A percentile compares a stretch with the other conserved stretches of the same genome.
Evolutionary conservation across 768 basidiomycete species (phyloP).

Genomic region (Tylopilus plumbeoviolaceoides): DNA sequence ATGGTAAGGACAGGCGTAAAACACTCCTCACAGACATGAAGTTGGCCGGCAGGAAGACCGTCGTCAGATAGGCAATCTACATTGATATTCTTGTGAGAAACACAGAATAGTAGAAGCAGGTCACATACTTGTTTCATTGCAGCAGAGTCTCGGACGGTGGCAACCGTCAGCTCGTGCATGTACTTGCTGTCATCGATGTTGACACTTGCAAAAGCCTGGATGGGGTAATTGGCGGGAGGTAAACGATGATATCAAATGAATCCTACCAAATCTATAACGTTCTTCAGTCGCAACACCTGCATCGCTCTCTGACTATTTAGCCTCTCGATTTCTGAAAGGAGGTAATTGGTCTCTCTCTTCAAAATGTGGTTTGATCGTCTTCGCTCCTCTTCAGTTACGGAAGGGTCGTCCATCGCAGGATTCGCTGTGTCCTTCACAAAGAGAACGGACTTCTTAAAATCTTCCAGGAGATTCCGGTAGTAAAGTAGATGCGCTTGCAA

Average conservation of each 20-base stretch:
- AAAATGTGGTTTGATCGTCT: conserved; percentile 32
- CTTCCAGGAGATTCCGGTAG: conserved; percentile 48
- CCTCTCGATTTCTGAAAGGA: conserved; percentile 48
- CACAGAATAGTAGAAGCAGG: not conserved
- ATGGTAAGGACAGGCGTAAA: not conserved
- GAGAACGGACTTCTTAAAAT: conserved; percentile 48
- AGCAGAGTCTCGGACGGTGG: conserved; percentile 40
- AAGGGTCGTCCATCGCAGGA: conserved; percentile 38
- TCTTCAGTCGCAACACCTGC: conserved; percentile 29
- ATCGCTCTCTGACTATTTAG: conserved; percentile 35
- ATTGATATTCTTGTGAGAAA: not conserved
- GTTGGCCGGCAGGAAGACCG: conserved; percentile 57
- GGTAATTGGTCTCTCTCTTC: conserved; percentile 43
- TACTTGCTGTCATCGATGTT: conserved; percentile 53
- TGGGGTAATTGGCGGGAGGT: not conserved
- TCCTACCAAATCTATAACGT: conserved; percentile 33
- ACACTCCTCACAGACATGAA: conserved; percentile 33
- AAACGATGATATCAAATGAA: not conserved
- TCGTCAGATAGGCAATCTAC: conserved; percentile 47
- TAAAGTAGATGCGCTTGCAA: conserved; percentile 57
- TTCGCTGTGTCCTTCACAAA: conserved; percentile 49
- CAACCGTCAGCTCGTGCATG: conserved; percentile 48
- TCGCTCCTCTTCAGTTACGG: conserved; percentile 14
- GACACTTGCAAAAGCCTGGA: conserved; percentile 55
- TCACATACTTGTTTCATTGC: conserved; percentile 33